Base-by-base conservation (phyloP, 202 grass and related monocot genomes). In the Eragrostis tef region DNA sequence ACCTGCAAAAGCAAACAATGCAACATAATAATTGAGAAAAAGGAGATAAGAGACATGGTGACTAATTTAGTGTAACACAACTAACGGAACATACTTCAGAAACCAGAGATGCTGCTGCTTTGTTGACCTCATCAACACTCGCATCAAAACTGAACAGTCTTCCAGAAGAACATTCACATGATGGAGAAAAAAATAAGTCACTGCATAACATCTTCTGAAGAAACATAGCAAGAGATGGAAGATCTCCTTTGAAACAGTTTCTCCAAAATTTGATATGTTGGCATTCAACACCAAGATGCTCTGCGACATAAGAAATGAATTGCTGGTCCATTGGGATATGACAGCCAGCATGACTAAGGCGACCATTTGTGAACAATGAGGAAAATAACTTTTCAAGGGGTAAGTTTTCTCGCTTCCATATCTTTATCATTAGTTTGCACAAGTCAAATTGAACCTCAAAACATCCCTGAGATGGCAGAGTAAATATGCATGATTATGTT, bases 311-410 rank as follows among this genome's bases (percentile, higher is more conserved):
- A 75, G 79, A 94, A 89, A 94, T 43, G 77, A 94, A 84, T 58
- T 82, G 24, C 65, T 84, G 44, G 74, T 93, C 79, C 44, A 98
- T 67, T 86, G 90, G 88, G 72, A 85, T 71, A 77, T 78, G 81
- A 83, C 94, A 98, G 68, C 80, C 77, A 25, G 86, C 84, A 91
- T 98, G 94, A 53, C 83, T 87, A 79, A 98, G 92, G 14, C 92
- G 79, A 54, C 94, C 86, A 24, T 62, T 77, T 79, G 64, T 86
- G 69, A 91, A 93, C 42, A 98, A 63, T 69, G 88, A 73, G 29
- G 84, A 78, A 77, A 93, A 83, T 81, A 90, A 78, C 53, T 88
- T 91, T 58, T 93, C 86, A 63, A 88, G 24, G 11, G 90, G 79
- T 58, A 91, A 70, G 49, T 83, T 91, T 67, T 93, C 90, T 76